Conservation (phyloP, 169 alveolate genomes). For the Plasmodium chabaudi region DNA sequence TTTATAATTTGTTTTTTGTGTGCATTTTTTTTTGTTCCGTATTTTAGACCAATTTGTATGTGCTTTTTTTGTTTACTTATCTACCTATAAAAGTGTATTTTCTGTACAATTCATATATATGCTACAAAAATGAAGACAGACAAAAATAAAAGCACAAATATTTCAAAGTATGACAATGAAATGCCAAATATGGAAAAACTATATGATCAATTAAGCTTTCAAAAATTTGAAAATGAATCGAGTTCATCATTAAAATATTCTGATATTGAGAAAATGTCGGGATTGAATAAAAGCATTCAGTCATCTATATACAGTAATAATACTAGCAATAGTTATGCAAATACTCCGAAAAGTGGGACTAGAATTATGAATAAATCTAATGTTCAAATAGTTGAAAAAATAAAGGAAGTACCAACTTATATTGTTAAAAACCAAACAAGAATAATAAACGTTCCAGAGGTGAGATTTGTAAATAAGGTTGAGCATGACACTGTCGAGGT, state of each 20-base stretch:
- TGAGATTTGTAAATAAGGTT: slow-evolving; percentile 78
- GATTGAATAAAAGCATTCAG: slow-evolving; percentile 11
- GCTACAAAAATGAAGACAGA: slow-evolving; percentile 6
- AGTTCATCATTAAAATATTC: slow-evolving; percentile 10
- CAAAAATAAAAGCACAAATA: slow-evolving; percentile 7
- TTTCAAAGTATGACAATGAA: slow-evolving; percentile 9
- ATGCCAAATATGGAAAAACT: slow-evolving; percentile 1
- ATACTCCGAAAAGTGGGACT: slow-evolving; percentile 24
- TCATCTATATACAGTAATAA: background rate
- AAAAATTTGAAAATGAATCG: slow-evolving; percentile 8
- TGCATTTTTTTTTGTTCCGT: too few species aligned
- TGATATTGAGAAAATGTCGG: slow-evolving; percentile 1
- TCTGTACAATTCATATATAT: background rate
- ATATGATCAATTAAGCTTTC: background rate
- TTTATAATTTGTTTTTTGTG: too few species aligned
- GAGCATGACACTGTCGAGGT: slow-evolving; percentile 72
- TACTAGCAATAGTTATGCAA: background rate
- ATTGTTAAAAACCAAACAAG: slow-evolving; percentile 71
- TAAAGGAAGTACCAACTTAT: slow-evolving; percentile 75
- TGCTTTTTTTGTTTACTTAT: background rate
- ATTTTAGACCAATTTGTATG: too few species aligned
- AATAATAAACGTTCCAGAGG: slow-evolving; percentile 81
- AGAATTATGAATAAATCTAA: slow-evolving; percentile 42
- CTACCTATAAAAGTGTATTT: background rate
- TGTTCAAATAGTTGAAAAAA: slow-evolving; percentile 74